These are phyloP conservation scores for Malassezia arunalokei DNA, from an alignment of 1,284 basidiomycete species.

Conservation along the genomic window DNA sequence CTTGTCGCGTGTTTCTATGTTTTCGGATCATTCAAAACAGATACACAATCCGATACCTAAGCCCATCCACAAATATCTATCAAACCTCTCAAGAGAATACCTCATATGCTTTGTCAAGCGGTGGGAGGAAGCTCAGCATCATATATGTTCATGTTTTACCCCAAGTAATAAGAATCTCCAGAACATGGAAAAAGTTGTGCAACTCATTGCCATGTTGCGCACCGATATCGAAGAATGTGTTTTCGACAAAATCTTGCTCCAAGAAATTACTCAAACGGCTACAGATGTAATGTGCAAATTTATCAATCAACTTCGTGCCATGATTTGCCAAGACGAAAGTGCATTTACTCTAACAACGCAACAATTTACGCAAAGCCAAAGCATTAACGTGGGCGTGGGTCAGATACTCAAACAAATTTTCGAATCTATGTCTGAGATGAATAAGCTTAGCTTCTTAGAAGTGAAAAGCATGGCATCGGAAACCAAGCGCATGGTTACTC, in stretches of 20 bases:
- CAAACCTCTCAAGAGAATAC: not conserved
- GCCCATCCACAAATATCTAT: not conserved
- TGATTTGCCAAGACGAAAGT: not conserved
- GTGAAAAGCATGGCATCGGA: not conserved
- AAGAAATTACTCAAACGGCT: not conserved
- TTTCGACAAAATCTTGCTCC: not conserved
- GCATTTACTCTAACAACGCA: not conserved
- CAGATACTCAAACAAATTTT: not conserved
- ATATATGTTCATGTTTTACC: not conserved
- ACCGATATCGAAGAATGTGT: not conserved
- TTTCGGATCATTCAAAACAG: not conserved
- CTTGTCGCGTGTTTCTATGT: not conserved
- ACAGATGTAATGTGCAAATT: not conserved
- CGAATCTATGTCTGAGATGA: not conserved
- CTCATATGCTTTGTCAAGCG: not conserved
- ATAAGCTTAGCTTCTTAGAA: not conserved
- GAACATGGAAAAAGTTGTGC: not conserved
- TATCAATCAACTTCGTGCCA: not conserved
- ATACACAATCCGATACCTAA: not conserved
- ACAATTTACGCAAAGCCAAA: not conserved
- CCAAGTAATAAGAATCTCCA: not conserved
- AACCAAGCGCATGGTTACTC: not conserved
- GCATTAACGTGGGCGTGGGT: not conserved
- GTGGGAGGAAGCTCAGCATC: not conserved
- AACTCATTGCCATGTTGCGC: not conserved